Percentiles rank a stretch among this genome's conserved stretches.
Conservation (phyloP, 352 stramenopile genomes). For the Globisporangium carolinianum region DNA sequence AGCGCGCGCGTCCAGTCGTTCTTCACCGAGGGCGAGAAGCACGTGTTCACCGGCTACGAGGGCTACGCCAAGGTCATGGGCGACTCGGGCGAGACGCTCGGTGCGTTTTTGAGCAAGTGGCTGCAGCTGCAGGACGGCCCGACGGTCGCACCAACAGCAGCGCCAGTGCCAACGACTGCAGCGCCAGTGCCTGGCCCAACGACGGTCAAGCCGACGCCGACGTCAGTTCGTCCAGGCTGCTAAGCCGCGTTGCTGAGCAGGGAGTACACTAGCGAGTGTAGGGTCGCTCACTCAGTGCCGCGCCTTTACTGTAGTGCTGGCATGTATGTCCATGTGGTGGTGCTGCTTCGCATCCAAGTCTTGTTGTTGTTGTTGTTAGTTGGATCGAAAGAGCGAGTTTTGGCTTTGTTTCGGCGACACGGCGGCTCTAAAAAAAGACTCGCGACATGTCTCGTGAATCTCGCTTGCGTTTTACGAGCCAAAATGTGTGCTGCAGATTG, state of each 20-base stretch:
- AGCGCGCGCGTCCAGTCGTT: conserved; percentile 32
- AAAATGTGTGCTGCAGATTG: too few species aligned
- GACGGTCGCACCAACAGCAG: neutral
- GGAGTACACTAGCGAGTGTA: too few species aligned
- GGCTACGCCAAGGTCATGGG: conserved; percentile 21
- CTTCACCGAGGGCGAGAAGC: conserved; percentile 37
- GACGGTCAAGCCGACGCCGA: neutral
- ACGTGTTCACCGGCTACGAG: conserved; percentile 32
- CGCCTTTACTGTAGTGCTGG: neutral
- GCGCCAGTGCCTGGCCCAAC: neutral
- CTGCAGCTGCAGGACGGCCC: conserved; percentile 7
- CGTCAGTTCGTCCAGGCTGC: neutral
- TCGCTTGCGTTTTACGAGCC: too few species aligned
- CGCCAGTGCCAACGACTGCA: neutral
- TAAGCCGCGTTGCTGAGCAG: neutral
- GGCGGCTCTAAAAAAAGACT: too few species aligned
- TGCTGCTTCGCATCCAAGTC: too few species aligned
- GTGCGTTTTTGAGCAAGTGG: conserved; percentile 9
- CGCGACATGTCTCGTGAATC: too few species aligned
- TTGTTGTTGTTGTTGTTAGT: too few species aligned
- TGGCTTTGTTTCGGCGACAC: too few species aligned
- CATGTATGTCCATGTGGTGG: neutral
- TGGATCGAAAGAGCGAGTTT: too few species aligned
- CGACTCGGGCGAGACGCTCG: conserved; percentile 17
- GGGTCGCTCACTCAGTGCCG: too few species aligned